Percentiles rank a stretch among this genome's conserved stretches.
Evolutionary conservation across 768 basidiomycete genomes (phyloP).

Genomic region (Phylloporus sp.): DNA sequence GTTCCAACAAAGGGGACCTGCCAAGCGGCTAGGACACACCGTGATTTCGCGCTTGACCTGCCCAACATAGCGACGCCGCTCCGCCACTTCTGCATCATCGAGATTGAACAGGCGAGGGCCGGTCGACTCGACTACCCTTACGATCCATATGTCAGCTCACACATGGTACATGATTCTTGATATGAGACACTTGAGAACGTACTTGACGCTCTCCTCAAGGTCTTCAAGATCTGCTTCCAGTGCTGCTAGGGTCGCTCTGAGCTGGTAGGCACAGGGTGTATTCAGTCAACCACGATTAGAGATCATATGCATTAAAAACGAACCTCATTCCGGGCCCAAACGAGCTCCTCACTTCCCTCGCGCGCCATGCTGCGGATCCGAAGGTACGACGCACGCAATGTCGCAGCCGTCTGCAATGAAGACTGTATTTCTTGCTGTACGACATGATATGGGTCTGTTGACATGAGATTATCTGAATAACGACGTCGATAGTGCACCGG

Average conservation of each 20-base stretch:
- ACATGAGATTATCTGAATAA: constrained; percentile 38
- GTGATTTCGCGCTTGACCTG: constrained; percentile 73
- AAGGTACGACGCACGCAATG: constrained; percentile 69
- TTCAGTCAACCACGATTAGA: not conserved
- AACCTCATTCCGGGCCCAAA: constrained; percentile 74
- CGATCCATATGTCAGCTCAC: constrained; percentile 3
- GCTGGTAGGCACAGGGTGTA: constrained; percentile 33
- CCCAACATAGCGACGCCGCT: constrained; percentile 71
- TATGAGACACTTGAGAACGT: constrained; percentile 20
- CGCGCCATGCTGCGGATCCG: constrained; percentile 74
- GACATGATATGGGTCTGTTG: constrained; percentile 82
- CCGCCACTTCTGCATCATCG: constrained; percentile 69
- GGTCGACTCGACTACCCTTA: constrained; percentile 81
- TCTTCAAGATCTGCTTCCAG: constrained; percentile 89
- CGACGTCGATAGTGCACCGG: not conserved
- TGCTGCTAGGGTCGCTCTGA: constrained; percentile 71
- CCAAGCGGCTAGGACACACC: constrained; percentile 45
- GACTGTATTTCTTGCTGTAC: constrained; percentile 80
- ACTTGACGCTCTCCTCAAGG: constrained; percentile 93
- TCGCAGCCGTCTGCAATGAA: constrained; percentile 66
- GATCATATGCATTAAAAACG: not conserved
- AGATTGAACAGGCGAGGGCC: constrained; percentile 85
- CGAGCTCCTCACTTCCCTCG: constrained; percentile 74
- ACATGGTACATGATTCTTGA: not conserved
- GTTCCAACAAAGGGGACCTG: constrained; percentile 3